phyloP scores from a whole-genome alignment of 2,329 filamentous ascomycete species.

The Trichoderma sp. region DNA sequence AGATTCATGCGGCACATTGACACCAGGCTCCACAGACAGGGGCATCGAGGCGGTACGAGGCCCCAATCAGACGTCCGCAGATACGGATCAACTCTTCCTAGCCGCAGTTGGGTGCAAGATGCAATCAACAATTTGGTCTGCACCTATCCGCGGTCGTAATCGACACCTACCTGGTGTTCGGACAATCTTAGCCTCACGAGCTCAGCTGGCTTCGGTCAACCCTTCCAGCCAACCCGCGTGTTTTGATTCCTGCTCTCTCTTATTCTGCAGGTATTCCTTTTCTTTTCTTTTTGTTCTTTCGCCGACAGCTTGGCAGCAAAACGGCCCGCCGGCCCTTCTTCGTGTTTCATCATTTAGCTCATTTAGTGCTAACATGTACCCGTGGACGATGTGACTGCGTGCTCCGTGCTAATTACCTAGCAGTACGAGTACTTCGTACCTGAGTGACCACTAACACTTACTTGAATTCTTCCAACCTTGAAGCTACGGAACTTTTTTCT shows the following conservation, averaged over 20 bases:
- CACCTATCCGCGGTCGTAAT: slow-evolving; percentile 16
- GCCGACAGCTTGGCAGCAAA: not conserved
- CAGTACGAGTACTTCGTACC: not conserved
- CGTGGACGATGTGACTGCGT: not conserved
- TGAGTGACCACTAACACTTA: not conserved
- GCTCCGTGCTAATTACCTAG: not conserved
- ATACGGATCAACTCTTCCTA: not conserved
- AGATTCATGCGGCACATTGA: slow-evolving; percentile 10
- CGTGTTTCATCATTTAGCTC: slow-evolving; percentile 21
- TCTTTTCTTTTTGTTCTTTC: not conserved
- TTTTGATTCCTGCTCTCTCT: not conserved
- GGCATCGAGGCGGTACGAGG: slow-evolving; percentile 1
- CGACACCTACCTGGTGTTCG: slow-evolving; percentile 3
- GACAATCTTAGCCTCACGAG: slow-evolving; percentile 1
- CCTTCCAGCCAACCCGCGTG: not conserved
- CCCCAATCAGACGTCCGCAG: slow-evolving; percentile 1
- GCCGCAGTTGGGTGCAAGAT: slow-evolving; percentile 14
- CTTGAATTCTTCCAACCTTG: not conserved
- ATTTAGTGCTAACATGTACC: not conserved
- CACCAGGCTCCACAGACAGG: slow-evolving; percentile 1
- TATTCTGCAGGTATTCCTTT: not conserved
- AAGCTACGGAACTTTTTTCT: not conserved
- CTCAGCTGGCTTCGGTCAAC: slow-evolving; percentile 9
- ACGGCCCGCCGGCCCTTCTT: slow-evolving; percentile 6
- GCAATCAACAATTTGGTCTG: slow-evolving; percentile 9